Base-by-base conservation (phyloP, 169 alveolate genomes). In the Plasmodium relictum region DNA sequence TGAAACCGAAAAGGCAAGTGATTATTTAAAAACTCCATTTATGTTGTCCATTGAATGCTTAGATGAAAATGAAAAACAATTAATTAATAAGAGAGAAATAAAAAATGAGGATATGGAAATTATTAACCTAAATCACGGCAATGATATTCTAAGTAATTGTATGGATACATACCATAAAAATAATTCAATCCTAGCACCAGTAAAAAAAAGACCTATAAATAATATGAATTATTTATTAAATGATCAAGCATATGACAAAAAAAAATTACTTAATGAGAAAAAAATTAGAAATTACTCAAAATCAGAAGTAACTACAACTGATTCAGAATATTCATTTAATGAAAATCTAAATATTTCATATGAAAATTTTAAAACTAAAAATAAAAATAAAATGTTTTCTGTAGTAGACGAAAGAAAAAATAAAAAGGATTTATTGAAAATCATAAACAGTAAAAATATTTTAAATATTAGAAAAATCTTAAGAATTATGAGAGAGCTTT, bases 261-360 rank as follows among this genome's bases (percentile, higher is more conserved):
- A 54, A 22, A 54, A 54, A 22, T 12, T 54, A 14, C 39, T 2
- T 2, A 31, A 31, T 31, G 39, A 3, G 39, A 31, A 31, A 31
- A 1, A 31, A 31, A 3, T 1, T 2, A 37, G 9, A 52, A 54
- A 74, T 22, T 80, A 66, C 65, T 48, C 69, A 7, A 80, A 44
- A 56, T 65, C 80, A 52, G 83, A 80, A 16, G 54, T 68, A 41
- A 80, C 90, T 70, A 80, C 90, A 80, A 80, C 90, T 22, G 90
- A 80, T 80, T 80, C 90, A 2, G 90, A 80, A 52, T 80, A 24
- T 70, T 50, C 58, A 31, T 52, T 80, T 37, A 71, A 68, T 80
- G 90, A 80, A 54, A 80, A 80, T 22, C 44, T 66, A 18, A 39
- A 68, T 24, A 62, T 74, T 45, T 63, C 88, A 14, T 74, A 74